phyloP scores from a whole-genome alignment of 2,329 filamentous ascomycete species.

The Penicillium sp. region DNA sequence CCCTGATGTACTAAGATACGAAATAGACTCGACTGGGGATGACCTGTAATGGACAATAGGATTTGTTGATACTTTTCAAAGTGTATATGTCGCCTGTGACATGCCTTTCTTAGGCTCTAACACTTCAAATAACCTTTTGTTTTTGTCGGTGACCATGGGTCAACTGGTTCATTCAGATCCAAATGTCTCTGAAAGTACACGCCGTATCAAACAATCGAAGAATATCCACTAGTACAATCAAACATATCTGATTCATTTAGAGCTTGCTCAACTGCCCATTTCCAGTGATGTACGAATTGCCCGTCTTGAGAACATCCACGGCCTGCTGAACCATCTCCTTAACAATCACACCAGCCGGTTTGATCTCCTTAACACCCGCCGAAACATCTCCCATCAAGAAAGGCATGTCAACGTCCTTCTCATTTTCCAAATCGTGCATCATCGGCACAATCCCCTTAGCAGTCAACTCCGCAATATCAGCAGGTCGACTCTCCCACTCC shows the following conservation, averaged over 20 bases:
- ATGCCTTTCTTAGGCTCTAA: background rate
- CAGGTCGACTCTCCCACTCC: slow-evolving; percentile 74
- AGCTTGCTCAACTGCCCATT: slow-evolving; percentile 43
- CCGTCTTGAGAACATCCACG: slow-evolving; percentile 64
- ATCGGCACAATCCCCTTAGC: slow-evolving; percentile 77
- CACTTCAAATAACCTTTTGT: background rate
- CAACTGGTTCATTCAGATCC: background rate
- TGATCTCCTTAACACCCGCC: slow-evolving; percentile 70
- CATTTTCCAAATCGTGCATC: slow-evolving; percentile 77
- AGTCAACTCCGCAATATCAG: slow-evolving; percentile 73
- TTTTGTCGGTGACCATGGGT: background rate
- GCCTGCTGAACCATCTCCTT: slow-evolving; percentile 83
- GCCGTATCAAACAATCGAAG: slow-evolving; percentile 7
- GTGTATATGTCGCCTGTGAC: background rate
- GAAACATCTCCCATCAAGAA: slow-evolving; percentile 95
- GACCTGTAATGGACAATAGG: background rate
- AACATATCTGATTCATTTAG: slow-evolving; percentile 27
- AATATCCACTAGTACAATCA: slow-evolving; percentile 14
- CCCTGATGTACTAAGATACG: background rate
- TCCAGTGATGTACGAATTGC: slow-evolving; percentile 57
- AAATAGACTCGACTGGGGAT: background rate
- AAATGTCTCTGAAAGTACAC: slow-evolving; percentile 30
- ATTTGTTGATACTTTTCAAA: background rate
- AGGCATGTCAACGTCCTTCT: slow-evolving; percentile 78
- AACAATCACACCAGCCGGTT: slow-evolving; percentile 83